These are phyloP conservation scores for Albophoma yamanashiensis DNA, from an alignment of 2,329 filamentous ascomycete species.

Conservation along the genomic window DNA sequence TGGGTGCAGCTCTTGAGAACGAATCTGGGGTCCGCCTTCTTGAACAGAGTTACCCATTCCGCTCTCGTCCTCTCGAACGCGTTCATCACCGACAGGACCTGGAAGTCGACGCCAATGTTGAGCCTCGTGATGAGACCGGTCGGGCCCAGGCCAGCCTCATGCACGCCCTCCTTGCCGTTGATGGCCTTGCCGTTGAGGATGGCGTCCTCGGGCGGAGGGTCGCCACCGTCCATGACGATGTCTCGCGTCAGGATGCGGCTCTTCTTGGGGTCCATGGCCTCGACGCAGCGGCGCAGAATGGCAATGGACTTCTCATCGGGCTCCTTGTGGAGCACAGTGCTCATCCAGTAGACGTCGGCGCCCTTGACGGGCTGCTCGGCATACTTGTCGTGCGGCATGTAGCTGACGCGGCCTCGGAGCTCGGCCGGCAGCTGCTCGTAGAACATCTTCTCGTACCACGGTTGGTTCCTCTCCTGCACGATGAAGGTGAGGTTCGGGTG, in stretches of 20 bases:
- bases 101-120: neutral
- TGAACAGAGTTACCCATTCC: neutral
- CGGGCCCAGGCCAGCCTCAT: neutral
- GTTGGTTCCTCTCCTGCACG: neutral
- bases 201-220: neutral
- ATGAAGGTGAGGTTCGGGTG: neutral
- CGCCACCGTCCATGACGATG: neutral
- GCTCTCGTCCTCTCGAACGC: neutral
- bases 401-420: neutral
- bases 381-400: neutral
- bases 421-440: neutral
- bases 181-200: neutral
- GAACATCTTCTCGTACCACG: neutral
- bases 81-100: neutral
- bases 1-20: neutral
- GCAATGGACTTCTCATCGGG: neutral
- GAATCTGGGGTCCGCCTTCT: neutral
- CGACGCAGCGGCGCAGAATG: neutral
- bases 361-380: neutral
- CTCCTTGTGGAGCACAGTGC: neutral
- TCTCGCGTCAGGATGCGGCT: neutral
- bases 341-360: neutral
- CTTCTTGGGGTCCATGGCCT: neutral
- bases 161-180: neutral
- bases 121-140: neutral